Evolutionary conservation across 352 stramenopile genomes (phyloP), one percentile per base, ranked within the genome.

Genomic region (Phytophthora palmivora): DNA sequence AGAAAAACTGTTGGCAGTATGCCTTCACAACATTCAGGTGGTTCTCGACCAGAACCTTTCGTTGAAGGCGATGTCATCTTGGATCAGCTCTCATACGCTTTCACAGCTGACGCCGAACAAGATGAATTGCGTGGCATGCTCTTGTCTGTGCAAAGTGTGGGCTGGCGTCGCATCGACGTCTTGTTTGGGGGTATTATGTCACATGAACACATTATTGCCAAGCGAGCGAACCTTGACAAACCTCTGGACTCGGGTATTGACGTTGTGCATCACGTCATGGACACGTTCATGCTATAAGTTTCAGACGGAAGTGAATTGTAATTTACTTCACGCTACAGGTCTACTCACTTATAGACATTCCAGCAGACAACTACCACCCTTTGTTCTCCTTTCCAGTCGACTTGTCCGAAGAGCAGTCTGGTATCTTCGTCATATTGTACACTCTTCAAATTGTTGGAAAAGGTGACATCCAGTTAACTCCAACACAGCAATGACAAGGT

Each of bases 201-300:
- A 6, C 85, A 94, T 49, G 82, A 91, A 55, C 80, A 85, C 54
- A 94, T 94, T 63, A 90, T 94, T 58, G 85, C 83, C 34, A 93
- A 92, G 61, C 76, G 82, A 54, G 75, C 81, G 10, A 86, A 84
- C 24, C 62, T 74, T 10, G 37, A 74, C 51, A 90, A 88, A 58
- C 73, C 80, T 3, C 42, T 79, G 19, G 74, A 85, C 22, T 88
- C 77, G 7, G 84, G 84, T 28, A 59, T 92, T 52, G 84, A 93
- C 51, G 59, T 93, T 16, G 80, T 91, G 28, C 81, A 92, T 44
- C 84, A 94, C 65, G 70, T 88, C 43, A 88, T 90, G 65, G 78
- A 93, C 58, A 85, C 79, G 14, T 85, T 93, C 38, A 18, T 89
- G 30, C 39, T 87, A 1, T 92, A 68, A 67, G 21, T n/a, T 16